phyloP scores from a whole-genome alignment of 345 rosid genomes.

The Murraya koenigii region DNA sequence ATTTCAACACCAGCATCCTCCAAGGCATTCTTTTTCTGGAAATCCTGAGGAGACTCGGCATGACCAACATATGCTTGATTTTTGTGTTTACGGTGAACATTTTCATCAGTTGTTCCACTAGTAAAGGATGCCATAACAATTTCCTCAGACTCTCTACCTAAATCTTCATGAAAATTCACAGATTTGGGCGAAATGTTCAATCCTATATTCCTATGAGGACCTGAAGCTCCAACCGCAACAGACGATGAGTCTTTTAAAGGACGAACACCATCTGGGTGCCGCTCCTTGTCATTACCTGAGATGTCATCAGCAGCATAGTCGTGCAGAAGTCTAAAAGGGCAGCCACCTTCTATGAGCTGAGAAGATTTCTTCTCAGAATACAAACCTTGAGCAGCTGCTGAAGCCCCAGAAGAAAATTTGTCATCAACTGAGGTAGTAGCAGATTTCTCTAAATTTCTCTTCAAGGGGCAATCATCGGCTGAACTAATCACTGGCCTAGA shows the following conservation, averaged over 20 bases:
- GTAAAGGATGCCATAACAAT: constrained; percentile 12
- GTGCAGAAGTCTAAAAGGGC: constrained; percentile 51
- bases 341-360: constrained; percentile 23
- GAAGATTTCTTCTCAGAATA: constrained; percentile 15
- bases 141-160: constrained; percentile 18
- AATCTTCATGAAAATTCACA: constrained; percentile 4
- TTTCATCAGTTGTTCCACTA: constrained; percentile 16
- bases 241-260: constrained; percentile 14
- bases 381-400: constrained; percentile 14
- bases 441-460: constrained; percentile 18
- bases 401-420: constrained; percentile 1
- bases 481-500: constrained; percentile 17
- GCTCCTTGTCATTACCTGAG: constrained; percentile 31
- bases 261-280: constrained; percentile 2
- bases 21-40: constrained; percentile 16
- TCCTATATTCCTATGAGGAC: constrained; percentile 13
- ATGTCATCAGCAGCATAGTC: constrained; percentile 51
- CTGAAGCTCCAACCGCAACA: constrained; percentile 16
- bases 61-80: constrained; percentile 8
- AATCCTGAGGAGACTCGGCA: constrained; percentile 22
- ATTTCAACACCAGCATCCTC: constrained; percentile 19
- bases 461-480: constrained; percentile 11
- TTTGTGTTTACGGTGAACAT: constrained; percentile 12
- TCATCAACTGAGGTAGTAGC: neutral
- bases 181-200: constrained; percentile 9